A percentile compares a stretch with the other conserved stretches of the same genome.
Conservation (phyloP, 2,329 filamentous ascomycete genomes). For the Claviceps quebecensis region DNA sequence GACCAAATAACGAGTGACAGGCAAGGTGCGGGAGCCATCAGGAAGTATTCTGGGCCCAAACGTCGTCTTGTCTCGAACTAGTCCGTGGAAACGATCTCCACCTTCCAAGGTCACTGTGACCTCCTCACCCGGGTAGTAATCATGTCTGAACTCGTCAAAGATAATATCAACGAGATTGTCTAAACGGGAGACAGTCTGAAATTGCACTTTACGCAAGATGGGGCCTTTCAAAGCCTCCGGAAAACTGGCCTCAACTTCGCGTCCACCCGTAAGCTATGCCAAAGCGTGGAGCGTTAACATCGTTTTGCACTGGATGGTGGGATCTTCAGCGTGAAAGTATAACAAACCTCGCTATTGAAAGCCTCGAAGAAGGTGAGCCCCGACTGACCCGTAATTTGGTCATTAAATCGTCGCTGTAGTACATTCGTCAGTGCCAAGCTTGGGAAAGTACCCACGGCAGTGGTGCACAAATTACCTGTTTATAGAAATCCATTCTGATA, state of each 20-base stretch:
- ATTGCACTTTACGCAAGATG: constrained; percentile 81
- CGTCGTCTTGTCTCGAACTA: constrained; percentile 73
- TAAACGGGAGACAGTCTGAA: constrained; percentile 76
- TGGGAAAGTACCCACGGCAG: background rate
- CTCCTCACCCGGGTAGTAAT: constrained; percentile 81
- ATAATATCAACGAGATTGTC: constrained; percentile 62
- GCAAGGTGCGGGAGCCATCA: constrained; percentile 56
- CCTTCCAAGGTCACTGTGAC: constrained; percentile 60
- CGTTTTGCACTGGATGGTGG: background rate
- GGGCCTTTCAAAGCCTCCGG: constrained; percentile 84
- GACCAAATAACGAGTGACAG: constrained; percentile 70
- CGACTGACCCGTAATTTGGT: constrained; percentile 89
- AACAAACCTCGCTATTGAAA: constrained; percentile 68
- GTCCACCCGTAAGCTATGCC: constrained; percentile 57
- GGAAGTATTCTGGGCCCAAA: constrained; percentile 46
- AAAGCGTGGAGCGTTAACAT: constrained; percentile 1
- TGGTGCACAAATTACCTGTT: constrained; percentile 44
- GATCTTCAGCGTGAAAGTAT: background rate
- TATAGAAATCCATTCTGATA: constrained; percentile 78
- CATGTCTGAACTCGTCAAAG: constrained; percentile 68
- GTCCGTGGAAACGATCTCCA: constrained; percentile 56
- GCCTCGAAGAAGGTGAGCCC: constrained; percentile 87
- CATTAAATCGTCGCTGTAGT: constrained; percentile 70
- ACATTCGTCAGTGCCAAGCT: constrained; percentile 1
- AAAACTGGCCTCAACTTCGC: constrained; percentile 82